Evolutionary conservation across 1,284 basidiomycete genomes (phyloP), one percentile per base, ranked within the genome.

Genomic region (Cutaneotrichosporon sp.): DNA sequence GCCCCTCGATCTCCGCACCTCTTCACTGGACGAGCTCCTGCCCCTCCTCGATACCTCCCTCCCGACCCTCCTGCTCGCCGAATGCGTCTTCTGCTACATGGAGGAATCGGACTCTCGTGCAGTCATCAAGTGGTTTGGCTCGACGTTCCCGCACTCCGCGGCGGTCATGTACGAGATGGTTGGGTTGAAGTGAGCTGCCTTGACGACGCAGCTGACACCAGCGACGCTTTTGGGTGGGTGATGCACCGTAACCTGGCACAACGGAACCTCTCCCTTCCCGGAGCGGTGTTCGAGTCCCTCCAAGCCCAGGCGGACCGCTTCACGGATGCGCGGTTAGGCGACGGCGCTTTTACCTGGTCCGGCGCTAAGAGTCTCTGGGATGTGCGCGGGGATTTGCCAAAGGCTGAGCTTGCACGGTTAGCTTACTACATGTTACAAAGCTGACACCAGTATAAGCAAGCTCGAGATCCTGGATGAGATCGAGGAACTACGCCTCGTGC

Each of bases 81-180:
- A 97, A 83, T 96, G 94, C 70, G 90, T 97, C 4, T 85, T 96
- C 64, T 91, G 88, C n/a, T 97, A 97, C 78, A 89, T 97, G 85
- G 73, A 82, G 0, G 87, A 90, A 0, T 73, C 79, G 6, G 82
- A 84, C 4, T 88, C 88, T 0, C 80, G 83, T 30, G 81, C 81
- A 0, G 75, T 96, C n/a, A 81, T 96, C 6, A 75, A 81, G 42
- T 94, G 90, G 89, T 93, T 94, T 73, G 82, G 85, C 0, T 80
- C 85, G 56, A 84, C 84, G 65, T 89, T 89, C 61, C 52, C 58
- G 1, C 52, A 64, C 14, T 72, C 67, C 31, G 70, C 73, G 3
- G 80, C 78, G 5, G 77, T 93, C 10, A 84, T 92, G 13, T 97
- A 97, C 73, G 94, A 97, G 76, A 96, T 96, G 89, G 93, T 91